A percentile compares a stretch with the other conserved stretches of the same genome.
Evolutionary conservation across 345 rosid genomes (phyloP).

Genomic region (Lumnitzera littorea): DNA sequence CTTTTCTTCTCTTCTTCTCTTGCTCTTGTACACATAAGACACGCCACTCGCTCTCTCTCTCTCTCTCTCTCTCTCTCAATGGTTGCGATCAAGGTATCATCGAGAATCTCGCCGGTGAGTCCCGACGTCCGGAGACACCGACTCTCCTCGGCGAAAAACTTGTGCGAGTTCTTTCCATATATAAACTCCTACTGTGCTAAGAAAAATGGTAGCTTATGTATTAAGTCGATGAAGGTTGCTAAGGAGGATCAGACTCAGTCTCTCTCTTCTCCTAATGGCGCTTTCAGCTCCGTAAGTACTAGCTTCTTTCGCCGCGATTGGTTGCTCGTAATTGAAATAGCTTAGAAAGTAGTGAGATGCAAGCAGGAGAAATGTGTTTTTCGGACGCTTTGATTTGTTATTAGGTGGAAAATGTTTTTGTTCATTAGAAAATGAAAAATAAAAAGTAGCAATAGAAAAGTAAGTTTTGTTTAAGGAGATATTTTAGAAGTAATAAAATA

Average conservation of each 20-base stretch:
- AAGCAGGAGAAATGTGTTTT: neutral
- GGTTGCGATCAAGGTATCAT: slow-evolving; percentile 12
- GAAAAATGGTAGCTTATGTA: slow-evolving; percentile 12
- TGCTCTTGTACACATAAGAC: neutral
- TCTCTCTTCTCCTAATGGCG: slow-evolving; percentile 28
- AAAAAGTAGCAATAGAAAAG: no score
- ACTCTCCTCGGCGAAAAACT: slow-evolving; percentile 33
- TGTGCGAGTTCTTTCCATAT: slow-evolving; percentile 13
- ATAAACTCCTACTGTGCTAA: slow-evolving; percentile 8
- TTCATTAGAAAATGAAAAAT: no score
- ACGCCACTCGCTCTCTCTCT: neutral
- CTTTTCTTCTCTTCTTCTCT: neutral
- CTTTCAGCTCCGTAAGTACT: slow-evolving; percentile 36
- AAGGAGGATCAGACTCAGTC: slow-evolving; percentile 13
- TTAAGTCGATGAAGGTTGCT: slow-evolving; percentile 34
- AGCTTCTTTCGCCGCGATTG: neutral
- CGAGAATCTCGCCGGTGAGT: slow-evolving; percentile 7
- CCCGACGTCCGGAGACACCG: slow-evolving; percentile 7
- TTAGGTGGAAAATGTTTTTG: no score
- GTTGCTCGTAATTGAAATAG: neutral
- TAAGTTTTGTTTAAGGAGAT: no score
- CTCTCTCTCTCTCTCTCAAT: slow-evolving; percentile 1
- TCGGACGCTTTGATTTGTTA: no score
- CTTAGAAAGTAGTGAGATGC: neutral
- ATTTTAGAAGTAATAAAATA: no score